A percentile compares a stretch with the other conserved stretches of the same genome.
These are phyloP conservation scores for Mimosa bimucronata DNA, from an alignment of 306 rosid species.

Conservation along the genomic window DNA sequence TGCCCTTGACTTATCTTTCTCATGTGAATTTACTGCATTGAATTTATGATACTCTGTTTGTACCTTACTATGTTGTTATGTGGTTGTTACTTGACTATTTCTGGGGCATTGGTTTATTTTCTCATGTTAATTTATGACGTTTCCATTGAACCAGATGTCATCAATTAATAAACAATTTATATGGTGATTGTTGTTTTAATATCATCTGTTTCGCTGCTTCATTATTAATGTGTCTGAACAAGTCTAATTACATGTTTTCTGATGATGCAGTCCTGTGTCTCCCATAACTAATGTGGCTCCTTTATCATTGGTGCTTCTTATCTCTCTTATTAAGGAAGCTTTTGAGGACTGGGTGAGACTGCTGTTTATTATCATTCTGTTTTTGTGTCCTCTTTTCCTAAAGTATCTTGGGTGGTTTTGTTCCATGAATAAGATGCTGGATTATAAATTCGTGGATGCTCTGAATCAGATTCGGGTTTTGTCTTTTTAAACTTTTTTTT, in stretches of 20 bases:
- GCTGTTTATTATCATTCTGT: constrained; percentile 26
- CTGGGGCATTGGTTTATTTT: not conserved
- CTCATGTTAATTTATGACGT: not conserved
- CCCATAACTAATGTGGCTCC: constrained; percentile 93
- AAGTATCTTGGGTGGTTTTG: not conserved
- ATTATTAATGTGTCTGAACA: constrained; percentile 12
- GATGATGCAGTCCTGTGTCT: constrained; percentile 80
- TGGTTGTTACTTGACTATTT: constrained; percentile 22
- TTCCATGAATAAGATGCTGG: not conserved
- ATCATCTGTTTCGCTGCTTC: constrained; percentile 20
- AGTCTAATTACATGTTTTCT: constrained; percentile 40
- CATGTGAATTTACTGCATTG: constrained; percentile 20
- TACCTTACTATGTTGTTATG: not conserved
- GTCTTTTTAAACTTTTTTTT: not conserved
- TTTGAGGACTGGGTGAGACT: constrained; percentile 92
- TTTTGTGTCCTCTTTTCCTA: constrained; percentile 1
- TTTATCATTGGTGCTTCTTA: constrained; percentile 81
- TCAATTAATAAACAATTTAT: constrained; percentile 20
- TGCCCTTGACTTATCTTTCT: not conserved
- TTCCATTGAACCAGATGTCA: not conserved
- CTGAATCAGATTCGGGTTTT: constrained; percentile 17
- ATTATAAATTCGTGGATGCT: not conserved
- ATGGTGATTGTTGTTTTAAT: constrained; percentile 21
- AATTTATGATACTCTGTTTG: constrained; percentile 9
- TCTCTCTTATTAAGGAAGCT: constrained; percentile 91